phyloP scores from a whole-genome alignment of 2,329 filamentous ascomycete species.

The Alternaria angustiovoidea region DNA sequence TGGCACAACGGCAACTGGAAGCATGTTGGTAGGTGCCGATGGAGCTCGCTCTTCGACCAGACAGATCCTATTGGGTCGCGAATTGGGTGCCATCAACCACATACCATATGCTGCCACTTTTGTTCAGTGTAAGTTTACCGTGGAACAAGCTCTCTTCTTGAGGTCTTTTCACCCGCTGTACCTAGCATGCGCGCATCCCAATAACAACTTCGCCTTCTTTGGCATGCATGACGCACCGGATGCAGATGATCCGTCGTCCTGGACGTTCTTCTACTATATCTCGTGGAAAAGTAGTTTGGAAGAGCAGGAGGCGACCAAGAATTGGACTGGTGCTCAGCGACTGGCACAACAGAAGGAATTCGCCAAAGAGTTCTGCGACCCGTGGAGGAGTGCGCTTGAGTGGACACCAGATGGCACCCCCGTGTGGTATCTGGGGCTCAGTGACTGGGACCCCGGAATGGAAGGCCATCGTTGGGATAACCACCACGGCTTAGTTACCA shows the following conservation, averaged over 20 bases:
- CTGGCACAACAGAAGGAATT: slow-evolving; percentile 53
- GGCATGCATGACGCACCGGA: slow-evolving; percentile 55
- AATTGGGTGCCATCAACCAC: slow-evolving; percentile 42
- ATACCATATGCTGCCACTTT: slow-evolving; percentile 58
- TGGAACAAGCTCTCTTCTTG: slow-evolving; percentile 55
- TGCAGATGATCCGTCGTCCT: slow-evolving; percentile 50
- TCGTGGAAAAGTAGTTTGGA: slow-evolving; percentile 53
- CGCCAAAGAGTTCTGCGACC: slow-evolving; percentile 53
- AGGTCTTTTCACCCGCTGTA: slow-evolving; percentile 57
- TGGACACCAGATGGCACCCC: slow-evolving; percentile 44
- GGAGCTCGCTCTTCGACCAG: slow-evolving; percentile 46
- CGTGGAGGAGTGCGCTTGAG: slow-evolving; percentile 53
- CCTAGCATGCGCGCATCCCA: slow-evolving; percentile 55
- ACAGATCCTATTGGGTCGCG: slow-evolving; percentile 38
- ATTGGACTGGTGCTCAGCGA: slow-evolving; percentile 48
- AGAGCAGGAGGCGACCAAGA: slow-evolving; percentile 51
- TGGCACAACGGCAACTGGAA: slow-evolving; percentile 39
- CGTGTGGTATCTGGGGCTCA: slow-evolving; percentile 48
- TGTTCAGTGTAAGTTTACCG: slow-evolving; percentile 53
- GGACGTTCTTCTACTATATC: slow-evolving; percentile 60
- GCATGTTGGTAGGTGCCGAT: slow-evolving; percentile 50
- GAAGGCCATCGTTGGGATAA: slow-evolving; percentile 46
- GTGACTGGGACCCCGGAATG: slow-evolving; percentile 47
- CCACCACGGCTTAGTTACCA: slow-evolving; percentile 45
- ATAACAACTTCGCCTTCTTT: slow-evolving; percentile 57